Evolutionary conservation across 257 asterid genomes (phyloP).

Genomic region (Nicotiana undulata): DNA sequence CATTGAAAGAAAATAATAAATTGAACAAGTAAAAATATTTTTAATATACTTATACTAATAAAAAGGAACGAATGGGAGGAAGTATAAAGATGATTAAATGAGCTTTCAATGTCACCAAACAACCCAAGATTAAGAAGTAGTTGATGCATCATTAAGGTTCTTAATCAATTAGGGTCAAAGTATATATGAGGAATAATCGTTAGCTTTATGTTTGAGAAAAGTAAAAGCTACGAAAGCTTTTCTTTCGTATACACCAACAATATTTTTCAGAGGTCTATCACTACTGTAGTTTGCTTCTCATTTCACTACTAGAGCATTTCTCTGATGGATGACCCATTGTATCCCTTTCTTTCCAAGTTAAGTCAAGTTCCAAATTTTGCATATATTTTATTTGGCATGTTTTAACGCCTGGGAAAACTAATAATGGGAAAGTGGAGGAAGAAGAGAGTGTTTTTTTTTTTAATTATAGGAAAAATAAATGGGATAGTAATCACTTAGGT

Average conservation of each 20-base stretch:
- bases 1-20: too few relatives aligned
- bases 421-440: not conserved
- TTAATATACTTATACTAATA: too few relatives aligned
- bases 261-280: not conserved
- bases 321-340: not conserved
- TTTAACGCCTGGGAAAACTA: not conserved
- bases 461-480: too few relatives aligned
- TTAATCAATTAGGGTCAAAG: conserved; percentile 17
- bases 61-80: too few relatives aligned
- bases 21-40: too few relatives aligned
- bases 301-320: not conserved
- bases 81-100: not conserved
- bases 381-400: not conserved
- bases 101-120: conserved; percentile 32
- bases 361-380: conserved; percentile 9
- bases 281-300: too few relatives aligned
- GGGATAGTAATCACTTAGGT: too few relatives aligned
- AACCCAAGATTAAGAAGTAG: conserved; percentile 12
- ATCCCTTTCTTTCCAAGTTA: conserved; percentile 42
- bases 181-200: conserved; percentile 10
- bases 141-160: conserved; percentile 34
- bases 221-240: conserved; percentile 40
- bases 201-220: conserved; percentile 55
- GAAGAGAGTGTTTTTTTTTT: not conserved
- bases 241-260: not conserved